Evolutionary conservation across 83 land plant species (phyloP).

Genomic region (Thuja plicata): DNA sequence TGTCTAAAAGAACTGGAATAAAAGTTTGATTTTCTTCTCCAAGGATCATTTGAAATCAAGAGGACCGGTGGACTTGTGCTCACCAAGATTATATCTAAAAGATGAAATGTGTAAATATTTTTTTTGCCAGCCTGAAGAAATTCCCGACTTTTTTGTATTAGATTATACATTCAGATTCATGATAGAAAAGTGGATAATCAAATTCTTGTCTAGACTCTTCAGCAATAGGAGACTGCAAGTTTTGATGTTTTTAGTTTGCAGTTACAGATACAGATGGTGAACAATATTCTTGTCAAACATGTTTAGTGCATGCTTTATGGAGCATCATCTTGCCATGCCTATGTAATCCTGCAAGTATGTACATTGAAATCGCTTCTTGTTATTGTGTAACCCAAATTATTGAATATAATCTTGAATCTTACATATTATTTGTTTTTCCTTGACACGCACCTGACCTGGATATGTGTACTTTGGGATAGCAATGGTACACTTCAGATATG

Average conservation of each 20-base stretch:
- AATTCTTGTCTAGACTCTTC: neutral
- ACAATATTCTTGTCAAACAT: neutral
- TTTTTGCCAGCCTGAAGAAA: neutral
- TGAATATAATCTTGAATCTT: neutral
- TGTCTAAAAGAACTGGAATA: neutral
- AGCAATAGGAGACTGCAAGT: neutral
- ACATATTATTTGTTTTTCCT: neutral
- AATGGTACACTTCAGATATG: neutral
- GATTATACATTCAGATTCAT: neutral
- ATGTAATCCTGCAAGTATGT: no score
- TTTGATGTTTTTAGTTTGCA: neutral
- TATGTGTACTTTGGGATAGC: neutral
- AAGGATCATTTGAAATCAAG: neutral
- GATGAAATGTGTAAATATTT: neutral
- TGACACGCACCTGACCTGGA: neutral
- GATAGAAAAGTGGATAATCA: neutral
- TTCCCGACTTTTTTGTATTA: neutral
- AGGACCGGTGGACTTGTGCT: neutral
- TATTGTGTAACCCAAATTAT: neutral
- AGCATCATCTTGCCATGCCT: no score
- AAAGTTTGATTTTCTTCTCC: neutral
- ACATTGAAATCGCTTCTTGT: neutral
- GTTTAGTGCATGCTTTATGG: no score
- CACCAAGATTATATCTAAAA: neutral
- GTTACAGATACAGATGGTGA: neutral